Base-by-base conservation (phyloP, 139 green algal genomes). In the Dunaliella primolecta region DNA sequence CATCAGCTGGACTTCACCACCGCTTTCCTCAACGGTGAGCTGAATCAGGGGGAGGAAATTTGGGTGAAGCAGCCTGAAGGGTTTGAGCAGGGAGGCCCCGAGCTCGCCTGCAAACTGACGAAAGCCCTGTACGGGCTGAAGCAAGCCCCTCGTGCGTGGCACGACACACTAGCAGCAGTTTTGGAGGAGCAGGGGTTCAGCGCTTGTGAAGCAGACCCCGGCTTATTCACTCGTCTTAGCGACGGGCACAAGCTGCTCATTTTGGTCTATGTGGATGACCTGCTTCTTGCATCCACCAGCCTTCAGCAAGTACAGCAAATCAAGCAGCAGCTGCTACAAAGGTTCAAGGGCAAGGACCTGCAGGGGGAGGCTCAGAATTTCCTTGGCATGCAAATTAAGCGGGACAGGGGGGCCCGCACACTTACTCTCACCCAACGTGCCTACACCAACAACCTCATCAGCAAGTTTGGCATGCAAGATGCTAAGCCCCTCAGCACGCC, bases 1-100 rank as follows among this genome's bases (percentile, higher is more conserved):
- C 55, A 88, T 2, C 85, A 93, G 27, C 32, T 94, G 0, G 89
- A 94, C 74, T 83, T 93, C 30, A 90, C 88, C 46, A 93, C 91
- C 1, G 91, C 91, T 0, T 93, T 92, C 84, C 84, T 94, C 21
- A 87, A 94, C 30, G 87, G 91, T 2, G 76, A 89, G 46, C 74
- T 91, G 36, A n/a, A n/a, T n/a, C n/a, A n/a, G n/a, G 83, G 81
- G 29, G 23, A 64, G 46, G 46, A 64, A 15, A 82, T 90, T 57
- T 36, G 77, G 57, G 74, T 91, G 0, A 29, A 81, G 34, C 87
- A 88, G 81, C 87, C 87, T 31, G 56, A 33, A 21, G 89, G 85
- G 0, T 89, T 78, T 78, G 34, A 79, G 23, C 3, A 81, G 24
- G 78, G 46, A 0, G 81, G 71, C n/a, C n/a, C n/a, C 21, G 31